These are phyloP conservation scores for Phylloboletellus chloephorus DNA, from an alignment of 1,284 basidiomycete species.

Conservation along the genomic window DNA sequence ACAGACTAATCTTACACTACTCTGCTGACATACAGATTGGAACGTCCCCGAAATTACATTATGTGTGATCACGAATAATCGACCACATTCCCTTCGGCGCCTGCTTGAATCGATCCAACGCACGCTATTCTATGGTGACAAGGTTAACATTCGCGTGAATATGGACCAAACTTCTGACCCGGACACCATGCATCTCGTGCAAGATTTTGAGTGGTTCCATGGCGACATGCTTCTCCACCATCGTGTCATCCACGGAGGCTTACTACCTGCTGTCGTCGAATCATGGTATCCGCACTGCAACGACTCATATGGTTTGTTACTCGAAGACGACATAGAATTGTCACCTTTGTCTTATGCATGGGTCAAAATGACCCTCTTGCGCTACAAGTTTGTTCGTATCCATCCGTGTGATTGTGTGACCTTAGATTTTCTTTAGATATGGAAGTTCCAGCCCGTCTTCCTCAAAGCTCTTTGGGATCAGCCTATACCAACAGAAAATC, in stretches of 20 bases:
- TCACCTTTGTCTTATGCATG: conserved; percentile 81
- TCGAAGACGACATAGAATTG: conserved; percentile 81
- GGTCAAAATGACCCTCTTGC: conserved; percentile 68
- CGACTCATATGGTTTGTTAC: conserved; percentile 68
- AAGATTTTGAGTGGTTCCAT: conserved; percentile 53
- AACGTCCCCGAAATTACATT: conserved; percentile 62
- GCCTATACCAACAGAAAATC: conserved; percentile 78
- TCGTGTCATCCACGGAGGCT: conserved; percentile 67
- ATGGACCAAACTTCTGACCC: conserved; percentile 68
- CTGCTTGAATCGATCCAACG: conserved; percentile 57
- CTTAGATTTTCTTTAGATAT: conserved; percentile 43
- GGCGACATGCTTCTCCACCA: conserved; percentile 59
- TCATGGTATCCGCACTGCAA: conserved; percentile 77
- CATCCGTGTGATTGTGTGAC: background rate
- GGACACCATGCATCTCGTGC: conserved; percentile 50
- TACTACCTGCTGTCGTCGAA: conserved; percentile 77
- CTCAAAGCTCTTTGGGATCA: conserved; percentile 64
- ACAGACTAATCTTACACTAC: conserved; percentile 1
- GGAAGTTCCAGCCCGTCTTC: conserved; percentile 38
- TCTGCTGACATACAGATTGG: conserved; percentile 52
- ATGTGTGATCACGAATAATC: conserved; percentile 69
- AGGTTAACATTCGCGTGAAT: conserved; percentile 57
- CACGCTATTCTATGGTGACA: conserved; percentile 66
- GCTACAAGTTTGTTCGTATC: conserved; percentile 54
- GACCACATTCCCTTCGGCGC: conserved; percentile 65